Conservation (phyloP, 169 alveolate genomes). For the Plasmodium blacklocki region DNA sequence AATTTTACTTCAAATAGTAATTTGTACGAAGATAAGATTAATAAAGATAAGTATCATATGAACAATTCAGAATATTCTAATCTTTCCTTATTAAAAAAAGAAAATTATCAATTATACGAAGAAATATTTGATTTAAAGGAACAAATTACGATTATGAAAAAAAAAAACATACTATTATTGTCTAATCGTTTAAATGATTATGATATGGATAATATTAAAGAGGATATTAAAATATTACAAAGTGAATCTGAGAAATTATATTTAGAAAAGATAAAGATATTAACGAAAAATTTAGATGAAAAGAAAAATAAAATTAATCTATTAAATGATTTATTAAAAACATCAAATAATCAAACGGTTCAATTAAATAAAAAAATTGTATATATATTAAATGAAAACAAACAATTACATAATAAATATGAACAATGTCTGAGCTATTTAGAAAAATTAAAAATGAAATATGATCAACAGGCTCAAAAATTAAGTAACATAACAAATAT, state of each 20-base stretch:
- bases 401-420: constrained; percentile 53
- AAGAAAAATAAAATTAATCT: constrained; percentile 37
- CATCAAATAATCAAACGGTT: constrained; percentile 60
- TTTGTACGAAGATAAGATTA: background rate
- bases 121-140: constrained; percentile 42
- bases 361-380: constrained; percentile 46
- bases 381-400: constrained; percentile 47
- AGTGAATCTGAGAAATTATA: constrained; percentile 41
- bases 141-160: constrained; percentile 25
- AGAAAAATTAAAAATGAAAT: constrained; percentile 48
- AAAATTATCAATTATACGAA: constrained; percentile 35
- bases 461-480: constrained; percentile 26
- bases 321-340: constrained; percentile 51
- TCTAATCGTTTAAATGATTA: background rate
- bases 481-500: background rate
- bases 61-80: constrained; percentile 2
- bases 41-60: background rate
- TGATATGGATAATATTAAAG: background rate
- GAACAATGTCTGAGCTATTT: constrained; percentile 56
- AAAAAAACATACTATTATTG: background rate
- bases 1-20: background rate
- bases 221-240: constrained; percentile 26
- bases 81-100: constrained; percentile 6
- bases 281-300: constrained; percentile 56
- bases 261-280: constrained; percentile 34